Evolutionary conservation across 2,329 filamentous ascomycete species (phyloP).

Genomic region (Paraconiothyrium sp.): DNA sequence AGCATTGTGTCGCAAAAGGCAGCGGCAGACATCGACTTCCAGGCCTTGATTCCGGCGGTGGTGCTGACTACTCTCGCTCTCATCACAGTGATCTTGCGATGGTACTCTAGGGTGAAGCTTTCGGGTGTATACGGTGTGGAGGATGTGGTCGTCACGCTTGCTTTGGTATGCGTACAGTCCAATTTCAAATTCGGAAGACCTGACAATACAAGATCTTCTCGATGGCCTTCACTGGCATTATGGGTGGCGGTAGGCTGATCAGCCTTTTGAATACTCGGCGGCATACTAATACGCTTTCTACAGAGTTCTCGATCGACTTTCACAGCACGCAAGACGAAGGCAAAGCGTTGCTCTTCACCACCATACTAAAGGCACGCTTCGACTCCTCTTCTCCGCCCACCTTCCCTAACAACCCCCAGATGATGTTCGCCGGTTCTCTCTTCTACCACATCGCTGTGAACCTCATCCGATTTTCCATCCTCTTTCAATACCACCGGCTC

Average conservation of each 20-base stretch:
- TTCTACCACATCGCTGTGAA: constrained; percentile 45
- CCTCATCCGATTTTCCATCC: constrained; percentile 44
- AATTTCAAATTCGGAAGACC: neutral
- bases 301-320: constrained; percentile 21
- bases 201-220: constrained; percentile 35
- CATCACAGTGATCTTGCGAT: constrained; percentile 34
- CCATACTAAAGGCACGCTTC: constrained; percentile 31
- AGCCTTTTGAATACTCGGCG: neutral
- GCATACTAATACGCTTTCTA: neutral
- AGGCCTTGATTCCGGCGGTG: constrained; percentile 37
- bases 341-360: constrained; percentile 16
- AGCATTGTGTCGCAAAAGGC: constrained; percentile 32
- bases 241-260: constrained; percentile 31
- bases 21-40: constrained; percentile 32
- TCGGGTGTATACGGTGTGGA: constrained; percentile 29
- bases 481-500: constrained; percentile 42
- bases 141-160: constrained; percentile 39
- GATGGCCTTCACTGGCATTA: constrained; percentile 36
- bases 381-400: neutral
- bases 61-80: constrained; percentile 37
- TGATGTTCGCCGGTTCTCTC: constrained; percentile 42
- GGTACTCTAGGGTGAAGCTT: constrained; percentile 37
- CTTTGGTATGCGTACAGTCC: constrained; percentile 31
- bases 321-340: constrained; percentile 3
- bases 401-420: constrained; percentile 25